Percentiles rank a stretch among this genome's conserved stretches.
Conservation (phyloP, 345 rosid species). For the Linum lewisii region DNA sequence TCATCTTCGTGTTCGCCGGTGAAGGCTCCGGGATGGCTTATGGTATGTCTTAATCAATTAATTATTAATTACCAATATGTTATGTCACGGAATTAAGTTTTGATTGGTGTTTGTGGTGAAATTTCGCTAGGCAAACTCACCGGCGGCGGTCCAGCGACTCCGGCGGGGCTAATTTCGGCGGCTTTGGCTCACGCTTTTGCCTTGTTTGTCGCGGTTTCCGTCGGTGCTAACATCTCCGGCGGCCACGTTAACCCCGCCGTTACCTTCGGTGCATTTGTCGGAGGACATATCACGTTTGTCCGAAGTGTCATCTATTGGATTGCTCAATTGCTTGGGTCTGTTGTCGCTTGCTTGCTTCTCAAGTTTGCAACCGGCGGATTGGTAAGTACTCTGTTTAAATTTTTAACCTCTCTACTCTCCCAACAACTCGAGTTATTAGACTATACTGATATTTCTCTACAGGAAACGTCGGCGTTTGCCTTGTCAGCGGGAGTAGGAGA, state of each 20-base stretch:
- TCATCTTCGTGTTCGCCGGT: slow-evolving; percentile 25
- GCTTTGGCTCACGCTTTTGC: slow-evolving; percentile 23
- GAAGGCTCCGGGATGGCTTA: slow-evolving; percentile 30
- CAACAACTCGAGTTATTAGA: not conserved
- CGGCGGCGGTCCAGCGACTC: slow-evolving; percentile 10
- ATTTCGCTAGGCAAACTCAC: slow-evolving; percentile 22
- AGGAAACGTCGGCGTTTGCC: slow-evolving; percentile 22
- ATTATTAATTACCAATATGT: not conserved
- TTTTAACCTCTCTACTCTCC: not conserved
- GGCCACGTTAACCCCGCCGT: slow-evolving; percentile 27
- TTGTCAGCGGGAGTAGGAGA: slow-evolving; percentile 20
- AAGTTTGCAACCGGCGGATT: slow-evolving; percentile 22
- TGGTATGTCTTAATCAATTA: slow-evolving; percentile 7
- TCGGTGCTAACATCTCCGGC: slow-evolving; percentile 25
- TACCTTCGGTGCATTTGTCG: slow-evolving; percentile 23
- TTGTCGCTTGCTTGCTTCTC: slow-evolving; percentile 26
- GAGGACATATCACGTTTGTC: slow-evolving; percentile 21
- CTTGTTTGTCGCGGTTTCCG: slow-evolving; percentile 22
- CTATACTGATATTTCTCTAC: not conserved
- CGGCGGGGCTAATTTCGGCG: slow-evolving; percentile 23
- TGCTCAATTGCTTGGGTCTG: slow-evolving; percentile 23
- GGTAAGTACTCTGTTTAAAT: slow-evolving; percentile 3
- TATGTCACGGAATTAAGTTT: too few species aligned
- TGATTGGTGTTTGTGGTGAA: not conserved
- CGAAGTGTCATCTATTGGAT: slow-evolving; percentile 18